phyloP scores from a whole-genome alignment of 2,329 filamentous ascomycete species.

The Metarhizium album region DNA sequence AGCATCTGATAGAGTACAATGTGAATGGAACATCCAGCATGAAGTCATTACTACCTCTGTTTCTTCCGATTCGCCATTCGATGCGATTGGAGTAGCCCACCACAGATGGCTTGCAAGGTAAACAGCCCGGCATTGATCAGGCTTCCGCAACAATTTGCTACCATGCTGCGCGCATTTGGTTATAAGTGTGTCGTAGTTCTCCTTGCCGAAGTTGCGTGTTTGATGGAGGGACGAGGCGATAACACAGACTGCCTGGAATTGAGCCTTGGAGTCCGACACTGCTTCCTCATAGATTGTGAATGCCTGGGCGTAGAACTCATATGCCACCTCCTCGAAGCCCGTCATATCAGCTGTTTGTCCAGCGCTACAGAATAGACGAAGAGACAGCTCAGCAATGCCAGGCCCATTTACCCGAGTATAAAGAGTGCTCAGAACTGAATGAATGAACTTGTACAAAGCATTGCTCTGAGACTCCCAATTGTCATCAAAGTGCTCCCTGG shows the following conservation, averaged over 20 bases:
- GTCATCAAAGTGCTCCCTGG: constrained; percentile 70
- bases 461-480: constrained; percentile 57
- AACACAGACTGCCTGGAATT: constrained; percentile 95
- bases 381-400: constrained; percentile 74
- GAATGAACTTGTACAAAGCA: constrained; percentile 89
- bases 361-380: constrained; percentile 83
- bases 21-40: not conserved
- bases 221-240: constrained; percentile 84
- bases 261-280: constrained; percentile 87
- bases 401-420: constrained; percentile 73
- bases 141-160: constrained; percentile 93
- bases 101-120: constrained; percentile 94
- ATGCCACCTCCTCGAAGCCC: constrained; percentile 89
- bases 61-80: constrained; percentile 69
- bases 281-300: constrained; percentile 98
- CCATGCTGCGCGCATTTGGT: constrained; percentile 96
- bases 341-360: constrained; percentile 88
- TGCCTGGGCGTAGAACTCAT: constrained; percentile 96
- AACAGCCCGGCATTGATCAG: constrained; percentile 92
- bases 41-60: constrained; percentile 50
- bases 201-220: constrained; percentile 81
- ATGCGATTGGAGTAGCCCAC: constrained; percentile 84
- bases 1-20: constrained; percentile 6
- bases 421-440: constrained; percentile 73
- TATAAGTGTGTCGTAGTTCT: constrained; percentile 97